phyloP scores from a whole-genome alignment of 805 yeast species.

The Kluyveromyces nonfermentans region DNA sequence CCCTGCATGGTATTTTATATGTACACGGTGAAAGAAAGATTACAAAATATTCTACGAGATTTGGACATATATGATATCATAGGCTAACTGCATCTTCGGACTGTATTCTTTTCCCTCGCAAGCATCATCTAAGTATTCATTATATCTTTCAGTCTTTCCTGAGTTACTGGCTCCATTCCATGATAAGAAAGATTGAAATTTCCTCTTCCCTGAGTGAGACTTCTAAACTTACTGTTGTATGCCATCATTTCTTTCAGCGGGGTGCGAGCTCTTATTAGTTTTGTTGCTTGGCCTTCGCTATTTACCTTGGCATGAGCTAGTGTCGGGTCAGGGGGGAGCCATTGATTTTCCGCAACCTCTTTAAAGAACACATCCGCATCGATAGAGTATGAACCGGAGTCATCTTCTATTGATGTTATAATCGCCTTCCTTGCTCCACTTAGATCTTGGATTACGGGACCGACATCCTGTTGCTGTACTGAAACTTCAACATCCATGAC shows the following conservation, averaged over 20 bases:
- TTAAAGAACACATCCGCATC: slow-evolving; percentile 39
- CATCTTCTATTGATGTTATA: slow-evolving; percentile 66
- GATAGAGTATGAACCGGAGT: slow-evolving; percentile 18
- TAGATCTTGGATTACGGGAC: slow-evolving; percentile 76
- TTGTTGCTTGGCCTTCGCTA: slow-evolving; percentile 17
- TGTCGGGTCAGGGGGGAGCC: slow-evolving; percentile 73
- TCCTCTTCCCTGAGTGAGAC: slow-evolving; percentile 85
- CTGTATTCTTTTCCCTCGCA: background rate
- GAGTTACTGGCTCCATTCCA: slow-evolving; percentile 60
- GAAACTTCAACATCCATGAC: slow-evolving; percentile 67
- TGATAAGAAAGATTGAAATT: slow-evolving; percentile 67
- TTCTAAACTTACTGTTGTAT: slow-evolving; percentile 65
- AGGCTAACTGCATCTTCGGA: background rate
- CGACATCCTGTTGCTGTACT: slow-evolving; percentile 64
- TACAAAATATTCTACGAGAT: no score
- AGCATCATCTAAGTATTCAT: slow-evolving; percentile 12
- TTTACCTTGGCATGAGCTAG: slow-evolving; percentile 12
- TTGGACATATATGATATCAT: no score
- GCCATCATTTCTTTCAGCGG: slow-evolving; percentile 90
- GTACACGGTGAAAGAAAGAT: no score
- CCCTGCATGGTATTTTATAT: no score
- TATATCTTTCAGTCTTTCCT: slow-evolving; percentile 38
- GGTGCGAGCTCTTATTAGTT: slow-evolving; percentile 65
- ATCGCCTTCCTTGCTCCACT: slow-evolving; percentile 69
- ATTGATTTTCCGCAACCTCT: slow-evolving; percentile 51